phyloP scores from a whole-genome alignment of 139 green algal genomes.

The Volvox africanus region DNA sequence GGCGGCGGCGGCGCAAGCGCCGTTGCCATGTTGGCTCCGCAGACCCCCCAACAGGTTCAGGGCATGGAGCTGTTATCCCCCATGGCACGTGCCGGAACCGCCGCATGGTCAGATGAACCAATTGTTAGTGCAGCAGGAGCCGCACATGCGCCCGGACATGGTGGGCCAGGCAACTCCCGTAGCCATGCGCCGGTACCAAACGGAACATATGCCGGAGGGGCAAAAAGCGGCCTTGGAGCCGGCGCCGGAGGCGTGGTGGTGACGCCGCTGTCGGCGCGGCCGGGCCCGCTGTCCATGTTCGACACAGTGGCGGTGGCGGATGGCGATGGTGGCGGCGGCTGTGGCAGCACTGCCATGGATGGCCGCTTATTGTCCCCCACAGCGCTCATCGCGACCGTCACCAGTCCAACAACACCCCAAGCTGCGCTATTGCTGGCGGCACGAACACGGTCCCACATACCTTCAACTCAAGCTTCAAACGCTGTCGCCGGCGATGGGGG shows the following conservation, averaged over 20 bases:
- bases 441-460: background rate
- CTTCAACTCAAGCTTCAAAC: background rate
- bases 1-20: background rate
- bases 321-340: background rate
- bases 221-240: background rate
- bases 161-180: conserved; percentile 7
- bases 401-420: conserved; percentile 18
- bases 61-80: conserved; percentile 9
- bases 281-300: conserved; percentile 21
- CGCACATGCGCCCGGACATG: background rate
- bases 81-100: background rate
- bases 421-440: conserved; percentile 28
- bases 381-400: conserved; percentile 7
- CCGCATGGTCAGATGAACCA: background rate
- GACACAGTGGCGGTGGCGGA: conserved; percentile 28
- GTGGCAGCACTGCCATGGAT: background rate
- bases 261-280: background rate
- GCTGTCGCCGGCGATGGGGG: background rate
- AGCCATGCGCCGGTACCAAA: background rate
- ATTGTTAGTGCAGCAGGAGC: background rate
- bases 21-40: background rate
- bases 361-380: background rate
- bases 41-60: background rate
- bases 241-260: background rate
- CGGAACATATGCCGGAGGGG: background rate